A percentile compares a stretch with the other conserved stretches of the same genome.
Evolutionary conservation across 805 yeast species (phyloP).

Genomic region (Lipomyces chichibuensis): DNA sequence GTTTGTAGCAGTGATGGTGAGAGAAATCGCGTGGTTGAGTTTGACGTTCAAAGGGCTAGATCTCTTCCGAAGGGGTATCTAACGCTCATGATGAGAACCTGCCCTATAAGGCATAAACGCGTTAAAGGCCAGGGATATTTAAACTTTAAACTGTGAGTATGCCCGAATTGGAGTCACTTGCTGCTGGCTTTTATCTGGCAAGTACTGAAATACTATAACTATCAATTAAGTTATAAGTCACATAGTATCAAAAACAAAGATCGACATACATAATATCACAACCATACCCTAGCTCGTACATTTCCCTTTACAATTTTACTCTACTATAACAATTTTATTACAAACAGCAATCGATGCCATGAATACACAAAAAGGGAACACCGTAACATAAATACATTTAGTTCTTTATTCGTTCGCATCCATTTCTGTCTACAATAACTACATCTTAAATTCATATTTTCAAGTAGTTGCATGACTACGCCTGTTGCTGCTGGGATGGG

Average conservation of each 20-base stretch:
- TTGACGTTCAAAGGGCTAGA: too few species aligned
- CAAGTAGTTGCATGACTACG: not conserved
- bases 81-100: not conserved
- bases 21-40: not conserved
- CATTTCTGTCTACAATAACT: not conserved
- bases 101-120: not conserved
- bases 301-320: not conserved
- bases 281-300: not conserved
- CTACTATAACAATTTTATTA: not conserved
- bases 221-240: too few species aligned
- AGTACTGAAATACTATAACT: too few species aligned
- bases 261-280: not conserved
- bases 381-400: not conserved
- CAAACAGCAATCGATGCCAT: not conserved
- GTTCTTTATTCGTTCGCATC: not conserved
- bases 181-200: too few species aligned
- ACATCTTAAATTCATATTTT: not conserved
- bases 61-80: too few species aligned
- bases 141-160: not conserved
- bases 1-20: not conserved
- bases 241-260: not conserved
- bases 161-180: too few species aligned
- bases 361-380: not conserved
- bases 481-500: conserved; percentile 9
- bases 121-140: not conserved